A percentile compares a stretch with the other conserved stretches of the same genome.
Evolutionary conservation across 371 early-diverging fungal species (phyloP).

Genomic region (Apophysomyces elegans): DNA sequence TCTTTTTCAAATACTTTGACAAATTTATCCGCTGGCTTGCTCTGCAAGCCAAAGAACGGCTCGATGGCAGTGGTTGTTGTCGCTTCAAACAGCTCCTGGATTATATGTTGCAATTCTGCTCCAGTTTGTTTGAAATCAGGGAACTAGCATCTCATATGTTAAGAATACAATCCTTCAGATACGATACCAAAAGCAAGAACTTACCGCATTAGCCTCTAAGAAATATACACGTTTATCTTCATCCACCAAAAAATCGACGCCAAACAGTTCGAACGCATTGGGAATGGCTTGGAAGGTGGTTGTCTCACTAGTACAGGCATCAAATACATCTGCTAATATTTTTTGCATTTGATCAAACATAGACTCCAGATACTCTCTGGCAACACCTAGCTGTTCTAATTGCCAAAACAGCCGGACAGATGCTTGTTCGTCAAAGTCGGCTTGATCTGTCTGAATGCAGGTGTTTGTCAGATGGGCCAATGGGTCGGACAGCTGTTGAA

Average conservation of each 20-base stretch:
- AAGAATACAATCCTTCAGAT: slow-evolving; percentile 29
- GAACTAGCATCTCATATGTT: slow-evolving; percentile 34
- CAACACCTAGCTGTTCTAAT: slow-evolving; percentile 32
- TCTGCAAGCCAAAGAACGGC: slow-evolving; percentile 38
- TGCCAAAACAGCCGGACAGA: slow-evolving; percentile 70
- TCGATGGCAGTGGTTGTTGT: slow-evolving; percentile 53
- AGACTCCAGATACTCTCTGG: slow-evolving; percentile 33
- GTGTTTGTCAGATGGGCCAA: slow-evolving; percentile 74
- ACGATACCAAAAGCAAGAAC: slow-evolving; percentile 6
- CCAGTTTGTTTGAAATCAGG: slow-evolving; percentile 82
- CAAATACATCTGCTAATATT: slow-evolving; percentile 62
- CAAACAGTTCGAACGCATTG: slow-evolving; percentile 75
- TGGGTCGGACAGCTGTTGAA: slow-evolving; percentile 46
- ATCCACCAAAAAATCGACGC: slow-evolving; percentile 74
- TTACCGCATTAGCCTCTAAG: slow-evolving; percentile 73
- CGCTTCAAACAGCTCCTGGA: slow-evolving; percentile 65
- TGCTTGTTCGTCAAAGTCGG: slow-evolving; percentile 57
- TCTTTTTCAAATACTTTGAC: slow-evolving; percentile 47
- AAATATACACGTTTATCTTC: slow-evolving; percentile 55
- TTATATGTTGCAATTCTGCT: slow-evolving; percentile 51
- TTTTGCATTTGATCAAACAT: slow-evolving; percentile 65
- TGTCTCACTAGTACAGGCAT: slow-evolving; percentile 64
- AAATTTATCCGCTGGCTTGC: slow-evolving; percentile 25
- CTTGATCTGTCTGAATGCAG: slow-evolving; percentile 64
- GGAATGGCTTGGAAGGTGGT: slow-evolving; percentile 71